Percentiles rank a stretch among this genome's conserved stretches.
phyloP scores from a whole-genome alignment of 768 basidiomycete genomes.

The Lactarius sp. region DNA sequence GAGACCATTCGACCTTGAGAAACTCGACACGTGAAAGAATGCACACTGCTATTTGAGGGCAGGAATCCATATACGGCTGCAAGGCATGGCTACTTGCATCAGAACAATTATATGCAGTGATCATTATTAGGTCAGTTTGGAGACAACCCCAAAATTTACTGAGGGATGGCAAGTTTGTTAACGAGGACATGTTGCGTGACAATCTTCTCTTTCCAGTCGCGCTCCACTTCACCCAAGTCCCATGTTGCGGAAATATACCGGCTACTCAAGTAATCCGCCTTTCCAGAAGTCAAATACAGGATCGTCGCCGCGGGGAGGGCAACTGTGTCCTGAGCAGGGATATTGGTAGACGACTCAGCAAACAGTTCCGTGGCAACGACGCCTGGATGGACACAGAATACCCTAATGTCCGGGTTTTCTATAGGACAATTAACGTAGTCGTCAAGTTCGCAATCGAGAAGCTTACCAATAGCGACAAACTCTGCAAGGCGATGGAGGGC shows the following conservation, averaged over 20 bases:
- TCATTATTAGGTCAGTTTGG: too few relatives aligned
- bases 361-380: not conserved
- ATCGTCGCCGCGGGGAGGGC: not conserved
- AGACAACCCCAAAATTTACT: not conserved
- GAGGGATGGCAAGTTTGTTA: not conserved
- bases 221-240: not conserved
- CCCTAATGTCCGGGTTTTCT: conserved; percentile 5
- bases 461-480: not conserved
- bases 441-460: too few relatives aligned
- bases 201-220: not conserved
- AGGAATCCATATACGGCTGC: too few relatives aligned
- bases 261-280: not conserved
- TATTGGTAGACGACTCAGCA: not conserved
- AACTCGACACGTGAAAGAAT: too few relatives aligned
- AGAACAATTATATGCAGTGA: too few relatives aligned
- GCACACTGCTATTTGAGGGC: too few relatives aligned
- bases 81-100: too few relatives aligned
- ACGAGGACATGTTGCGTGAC: not conserved
- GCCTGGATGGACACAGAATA: not conserved
- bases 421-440: too few relatives aligned
- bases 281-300: not conserved
- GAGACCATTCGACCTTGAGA: too few relatives aligned
- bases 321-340: not conserved
- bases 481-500: conserved; percentile 7
- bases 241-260: not conserved